Conservation (phyloP, 768 basidiomycete species). For the Tricholoma terreum region DNA sequence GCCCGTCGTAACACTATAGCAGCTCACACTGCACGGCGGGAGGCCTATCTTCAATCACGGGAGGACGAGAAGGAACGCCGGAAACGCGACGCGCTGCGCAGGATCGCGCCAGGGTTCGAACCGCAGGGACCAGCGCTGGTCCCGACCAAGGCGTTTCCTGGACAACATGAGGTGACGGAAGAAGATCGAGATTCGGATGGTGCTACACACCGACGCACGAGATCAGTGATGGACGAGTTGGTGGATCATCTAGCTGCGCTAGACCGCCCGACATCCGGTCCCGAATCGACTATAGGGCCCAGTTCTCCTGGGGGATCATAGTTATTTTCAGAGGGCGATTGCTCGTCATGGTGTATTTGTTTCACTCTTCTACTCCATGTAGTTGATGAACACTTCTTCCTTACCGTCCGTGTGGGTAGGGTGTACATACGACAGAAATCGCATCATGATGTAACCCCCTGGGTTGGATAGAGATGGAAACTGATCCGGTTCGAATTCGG, state of each 20-base stretch:
- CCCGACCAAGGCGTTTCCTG: constrained; percentile 39
- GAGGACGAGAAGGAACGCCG: constrained; percentile 74
- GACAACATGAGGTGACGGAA: constrained; percentile 15
- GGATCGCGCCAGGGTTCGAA: constrained; percentile 84
- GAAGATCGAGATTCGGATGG: constrained; percentile 4
- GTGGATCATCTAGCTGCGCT: constrained; percentile 79
- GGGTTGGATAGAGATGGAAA: no score
- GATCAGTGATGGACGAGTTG: constrained; percentile 76
- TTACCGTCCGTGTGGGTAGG: neutral
- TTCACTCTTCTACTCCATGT: neutral
- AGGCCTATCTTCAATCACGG: constrained; percentile 65
- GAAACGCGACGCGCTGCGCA: constrained; percentile 64
- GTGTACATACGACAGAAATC: neutral
- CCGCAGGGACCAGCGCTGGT: constrained; percentile 58
- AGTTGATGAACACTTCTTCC: neutral
- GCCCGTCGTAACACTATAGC: constrained; percentile 66
- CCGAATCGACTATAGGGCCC: constrained; percentile 16
- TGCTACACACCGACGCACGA: constrained; percentile 23
- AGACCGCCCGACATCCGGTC: constrained; percentile 28
- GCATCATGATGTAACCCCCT: no score
- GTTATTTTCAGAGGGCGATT: neutral
- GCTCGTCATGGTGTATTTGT: neutral
- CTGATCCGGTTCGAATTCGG: no score
- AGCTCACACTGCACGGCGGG: constrained; percentile 62
- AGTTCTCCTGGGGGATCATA: constrained; percentile 3